phyloP scores from a whole-genome alignment of 768 basidiomycete species.

The Russula foetens region DNA sequence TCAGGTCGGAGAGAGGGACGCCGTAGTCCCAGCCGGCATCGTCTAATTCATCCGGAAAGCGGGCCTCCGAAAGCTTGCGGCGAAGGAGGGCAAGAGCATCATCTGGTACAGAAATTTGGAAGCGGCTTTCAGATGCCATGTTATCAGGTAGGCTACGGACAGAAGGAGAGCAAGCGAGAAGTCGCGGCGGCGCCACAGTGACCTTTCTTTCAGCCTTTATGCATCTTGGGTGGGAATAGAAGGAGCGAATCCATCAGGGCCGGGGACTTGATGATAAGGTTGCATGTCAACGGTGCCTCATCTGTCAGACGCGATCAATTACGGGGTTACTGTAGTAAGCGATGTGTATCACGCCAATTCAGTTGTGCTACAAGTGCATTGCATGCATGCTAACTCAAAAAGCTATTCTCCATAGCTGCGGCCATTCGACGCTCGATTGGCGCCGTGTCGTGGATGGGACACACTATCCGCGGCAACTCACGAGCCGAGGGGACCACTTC shows the following conservation, averaged over 20 bases:
- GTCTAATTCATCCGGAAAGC: constrained; percentile 52
- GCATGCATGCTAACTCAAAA: no score
- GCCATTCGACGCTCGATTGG: no score
- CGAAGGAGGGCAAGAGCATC: constrained; percentile 32
- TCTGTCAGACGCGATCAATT: no score
- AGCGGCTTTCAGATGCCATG: constrained; percentile 30
- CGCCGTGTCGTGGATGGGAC: no score
- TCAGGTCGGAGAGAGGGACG: constrained; percentile 24
- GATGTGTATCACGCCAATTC: no score
- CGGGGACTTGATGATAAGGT: no score
- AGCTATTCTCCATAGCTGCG: no score
- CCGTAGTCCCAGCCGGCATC: constrained; percentile 46
- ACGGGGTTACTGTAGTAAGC: not conserved
- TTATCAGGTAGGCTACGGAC: not conserved
- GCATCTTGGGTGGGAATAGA: not conserved
- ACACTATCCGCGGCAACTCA: no score
- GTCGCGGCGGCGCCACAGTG: not conserved
- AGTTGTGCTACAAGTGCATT: no score
- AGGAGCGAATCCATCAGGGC: not conserved
- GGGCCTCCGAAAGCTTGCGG: constrained; percentile 39
- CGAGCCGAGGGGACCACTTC: no score
- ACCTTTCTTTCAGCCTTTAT: not conserved
- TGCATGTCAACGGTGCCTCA: no score
- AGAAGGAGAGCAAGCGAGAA: no score
- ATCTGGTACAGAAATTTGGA: constrained; percentile 42